Evolutionary conservation across 1,284 basidiomycete species (phyloP).

Genomic region (Lentinula novae-zelandiae): DNA sequence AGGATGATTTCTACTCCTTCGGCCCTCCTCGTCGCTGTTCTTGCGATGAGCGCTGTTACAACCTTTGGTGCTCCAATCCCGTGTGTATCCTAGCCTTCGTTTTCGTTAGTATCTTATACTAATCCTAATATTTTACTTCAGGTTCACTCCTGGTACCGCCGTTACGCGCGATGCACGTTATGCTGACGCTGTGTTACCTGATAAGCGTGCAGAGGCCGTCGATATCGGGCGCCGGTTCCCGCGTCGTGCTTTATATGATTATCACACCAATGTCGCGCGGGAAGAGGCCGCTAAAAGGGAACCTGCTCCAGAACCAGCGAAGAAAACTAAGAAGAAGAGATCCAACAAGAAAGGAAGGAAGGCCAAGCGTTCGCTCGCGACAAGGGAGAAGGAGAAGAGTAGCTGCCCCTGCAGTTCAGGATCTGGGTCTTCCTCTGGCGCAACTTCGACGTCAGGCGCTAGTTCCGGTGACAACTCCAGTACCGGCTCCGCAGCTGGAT

Average conservation of each 20-base stretch:
- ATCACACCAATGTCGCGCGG: not conserved
- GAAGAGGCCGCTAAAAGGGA: not conserved
- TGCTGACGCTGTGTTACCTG: not conserved
- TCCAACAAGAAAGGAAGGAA: not conserved
- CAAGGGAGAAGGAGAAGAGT: not conserved
- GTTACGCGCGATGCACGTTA: constrained; percentile 3
- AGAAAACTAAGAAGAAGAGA: not conserved
- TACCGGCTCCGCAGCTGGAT: not conserved
- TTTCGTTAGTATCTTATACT: not conserved
- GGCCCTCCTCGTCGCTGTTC: constrained; percentile 4
- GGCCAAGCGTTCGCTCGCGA: not conserved
- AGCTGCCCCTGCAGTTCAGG: not conserved
- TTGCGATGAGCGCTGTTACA: constrained; percentile 5
- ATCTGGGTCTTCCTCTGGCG: not conserved
- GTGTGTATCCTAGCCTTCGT: not conserved
- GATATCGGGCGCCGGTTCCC: not conserved
- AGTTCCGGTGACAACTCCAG: not conserved
- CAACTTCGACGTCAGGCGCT: not conserved
- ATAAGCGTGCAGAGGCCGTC: not conserved
- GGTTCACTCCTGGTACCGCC: not conserved
- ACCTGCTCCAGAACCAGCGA: not conserved
- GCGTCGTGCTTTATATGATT: not conserved
- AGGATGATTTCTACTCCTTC: constrained; percentile 10
- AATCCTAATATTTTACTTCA: not conserved
- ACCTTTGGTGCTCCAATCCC: constrained; percentile 4